phyloP scores from a whole-genome alignment of 2,329 filamentous ascomycete species.

The Massarina eburnea region DNA sequence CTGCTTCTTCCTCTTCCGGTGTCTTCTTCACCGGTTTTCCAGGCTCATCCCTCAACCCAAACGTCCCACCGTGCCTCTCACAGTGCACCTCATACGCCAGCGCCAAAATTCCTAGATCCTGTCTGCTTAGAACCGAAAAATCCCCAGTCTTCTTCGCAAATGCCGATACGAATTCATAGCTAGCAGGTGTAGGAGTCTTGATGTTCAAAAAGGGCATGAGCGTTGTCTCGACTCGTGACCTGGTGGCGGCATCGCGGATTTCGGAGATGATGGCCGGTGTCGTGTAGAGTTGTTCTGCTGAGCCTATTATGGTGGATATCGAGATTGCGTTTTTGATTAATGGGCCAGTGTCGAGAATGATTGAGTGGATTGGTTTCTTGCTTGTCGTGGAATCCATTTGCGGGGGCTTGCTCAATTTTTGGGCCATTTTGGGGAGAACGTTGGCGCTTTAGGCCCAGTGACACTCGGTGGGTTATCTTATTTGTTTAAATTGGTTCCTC shows the following conservation, averaged over 20 bases:
- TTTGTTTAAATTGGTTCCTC: too few relatives aligned
- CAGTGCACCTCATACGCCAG: constrained; percentile 93
- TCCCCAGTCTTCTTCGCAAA: constrained; percentile 92
- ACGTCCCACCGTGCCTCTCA: constrained; percentile 86
- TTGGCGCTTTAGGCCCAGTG: not conserved
- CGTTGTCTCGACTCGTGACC: constrained; percentile 78
- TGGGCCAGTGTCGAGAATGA: constrained; percentile 88
- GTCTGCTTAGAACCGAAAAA: constrained; percentile 79
- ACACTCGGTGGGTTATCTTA: too few relatives aligned
- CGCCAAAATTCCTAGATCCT: constrained; percentile 87
- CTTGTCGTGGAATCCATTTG: constrained; percentile 27
- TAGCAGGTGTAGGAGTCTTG: constrained; percentile 72
- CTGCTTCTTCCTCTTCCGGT: constrained; percentile 16
- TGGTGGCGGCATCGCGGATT: constrained; percentile 81
- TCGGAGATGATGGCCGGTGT: constrained; percentile 84
- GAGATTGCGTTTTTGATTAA: constrained; percentile 91
- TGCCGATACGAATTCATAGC: constrained; percentile 75
- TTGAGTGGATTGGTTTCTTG: constrained; percentile 73
- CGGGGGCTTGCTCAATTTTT: not conserved
- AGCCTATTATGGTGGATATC: constrained; percentile 76
- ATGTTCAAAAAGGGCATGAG: constrained; percentile 83
- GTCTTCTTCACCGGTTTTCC: constrained; percentile 74
- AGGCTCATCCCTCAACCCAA: constrained; percentile 76
- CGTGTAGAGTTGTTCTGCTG: constrained; percentile 67
- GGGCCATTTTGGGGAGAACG: not conserved